Conservation (phyloP, 179 eudicot species). For the Camellia oleifera region DNA sequence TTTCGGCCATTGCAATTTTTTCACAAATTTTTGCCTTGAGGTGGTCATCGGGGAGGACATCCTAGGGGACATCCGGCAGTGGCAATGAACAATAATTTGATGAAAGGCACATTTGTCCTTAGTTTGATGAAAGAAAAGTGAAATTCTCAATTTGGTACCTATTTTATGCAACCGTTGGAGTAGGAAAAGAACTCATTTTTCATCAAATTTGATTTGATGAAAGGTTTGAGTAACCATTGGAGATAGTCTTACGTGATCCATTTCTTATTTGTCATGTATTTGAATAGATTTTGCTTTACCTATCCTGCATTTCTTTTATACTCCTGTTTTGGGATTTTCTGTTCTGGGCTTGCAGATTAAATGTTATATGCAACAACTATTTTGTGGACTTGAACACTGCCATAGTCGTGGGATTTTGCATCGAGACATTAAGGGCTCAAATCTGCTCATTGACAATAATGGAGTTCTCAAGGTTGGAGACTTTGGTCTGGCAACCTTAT, state of each 20-base stretch:
- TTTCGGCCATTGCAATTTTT: too few species aligned
- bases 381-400: conserved; percentile 45
- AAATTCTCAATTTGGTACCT: too few species aligned
- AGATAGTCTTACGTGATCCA: background rate
- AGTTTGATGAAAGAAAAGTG: too few species aligned
- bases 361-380: conserved; percentile 39
- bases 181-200: too few species aligned
- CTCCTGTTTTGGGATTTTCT: background rate
- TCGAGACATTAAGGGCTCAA: conserved; percentile 52
- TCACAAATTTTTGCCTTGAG: too few species aligned
- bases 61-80: too few species aligned
- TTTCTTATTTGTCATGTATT: background rate
- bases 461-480: conserved; percentile 51
- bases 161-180: too few species aligned
- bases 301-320: background rate
- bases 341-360: conserved; percentile 33
- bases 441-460: conserved; percentile 37
- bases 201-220: too few species aligned
- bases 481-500: conserved; percentile 48
- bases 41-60: too few species aligned
- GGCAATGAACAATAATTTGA: too few species aligned
- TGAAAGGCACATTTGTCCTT: too few species aligned
- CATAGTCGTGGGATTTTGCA: conserved; percentile 49
- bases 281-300: background rate
- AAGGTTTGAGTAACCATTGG: too few species aligned